A percentile compares a stretch with the other conserved stretches of the same genome.
Evolutionary conservation across 1,284 basidiomycete species (phyloP).

Genomic region (Ustanciosporium gigantosporum): DNA sequence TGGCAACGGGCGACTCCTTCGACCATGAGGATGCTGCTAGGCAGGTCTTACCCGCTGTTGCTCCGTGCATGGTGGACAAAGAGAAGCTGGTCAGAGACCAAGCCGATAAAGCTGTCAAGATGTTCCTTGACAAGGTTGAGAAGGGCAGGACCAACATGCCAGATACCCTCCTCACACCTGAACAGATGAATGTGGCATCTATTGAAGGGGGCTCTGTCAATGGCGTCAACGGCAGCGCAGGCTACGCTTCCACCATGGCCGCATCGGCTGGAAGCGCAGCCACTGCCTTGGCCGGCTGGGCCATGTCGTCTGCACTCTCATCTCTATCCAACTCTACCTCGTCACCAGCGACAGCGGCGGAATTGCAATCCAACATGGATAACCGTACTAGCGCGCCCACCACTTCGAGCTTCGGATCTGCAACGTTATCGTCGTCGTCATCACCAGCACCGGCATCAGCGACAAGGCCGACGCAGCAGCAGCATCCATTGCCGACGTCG

Average conservation of each 20-base stretch:
- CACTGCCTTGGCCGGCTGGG: constrained; percentile 52
- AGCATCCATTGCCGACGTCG: constrained; percentile 3
- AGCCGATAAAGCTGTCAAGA: constrained; percentile 44
- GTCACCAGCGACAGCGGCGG: constrained; percentile 13
- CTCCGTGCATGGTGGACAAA: constrained; percentile 54
- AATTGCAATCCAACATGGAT: constrained; percentile 37
- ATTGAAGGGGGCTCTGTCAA: constrained; percentile 9
- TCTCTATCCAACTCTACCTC: constrained; percentile 27
- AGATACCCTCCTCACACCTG: constrained; percentile 39
- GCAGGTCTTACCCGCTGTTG: constrained; percentile 47
- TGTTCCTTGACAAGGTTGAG: constrained; percentile 49
- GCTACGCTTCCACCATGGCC: constrained; percentile 31
- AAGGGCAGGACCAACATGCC: constrained; percentile 36
- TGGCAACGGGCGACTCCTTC: constrained; percentile 90
- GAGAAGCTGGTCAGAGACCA: constrained; percentile 56
- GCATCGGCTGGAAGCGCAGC: constrained; percentile 53
- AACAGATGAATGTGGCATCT: constrained; percentile 18
- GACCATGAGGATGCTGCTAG: constrained; percentile 61
- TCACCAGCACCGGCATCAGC: constrained; percentile 9
- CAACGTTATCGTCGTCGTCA: constrained; percentile 7
- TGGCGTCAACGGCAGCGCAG: constrained; percentile 7
- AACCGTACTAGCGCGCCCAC: constrained; percentile 14
- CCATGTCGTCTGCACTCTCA: constrained; percentile 41
- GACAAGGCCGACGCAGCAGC: too few species aligned
- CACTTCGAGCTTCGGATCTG: constrained; percentile 3